Evolutionary conservation across 2,329 filamentous ascomycete species (phyloP).

Genomic region (Pseudocercospora vitis): DNA sequence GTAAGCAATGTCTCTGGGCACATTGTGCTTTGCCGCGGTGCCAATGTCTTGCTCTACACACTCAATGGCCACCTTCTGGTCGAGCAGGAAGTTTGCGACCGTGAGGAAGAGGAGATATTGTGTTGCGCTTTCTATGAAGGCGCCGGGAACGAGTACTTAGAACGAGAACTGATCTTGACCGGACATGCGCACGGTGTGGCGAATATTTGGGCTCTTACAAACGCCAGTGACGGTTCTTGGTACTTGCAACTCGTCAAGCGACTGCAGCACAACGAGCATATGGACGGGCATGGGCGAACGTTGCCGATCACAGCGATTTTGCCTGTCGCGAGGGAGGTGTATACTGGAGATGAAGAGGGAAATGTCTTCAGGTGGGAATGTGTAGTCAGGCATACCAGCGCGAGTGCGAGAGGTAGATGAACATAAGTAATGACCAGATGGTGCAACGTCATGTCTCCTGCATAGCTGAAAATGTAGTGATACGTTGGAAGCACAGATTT

Average conservation of each 20-base stretch:
- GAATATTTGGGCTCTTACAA: constrained; percentile 65
- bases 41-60: constrained; percentile 74
- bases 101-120: constrained; percentile 66
- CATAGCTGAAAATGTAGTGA: no score
- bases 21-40: constrained; percentile 78
- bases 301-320: constrained; percentile 83
- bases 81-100: constrained; percentile 75
- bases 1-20: constrained; percentile 92
- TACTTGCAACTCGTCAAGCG: constrained; percentile 74
- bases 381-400: constrained; percentile 29
- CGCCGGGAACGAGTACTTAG: constrained; percentile 84
- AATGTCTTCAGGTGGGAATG: constrained; percentile 59
- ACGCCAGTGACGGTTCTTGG: constrained; percentile 64
- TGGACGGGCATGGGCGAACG: constrained; percentile 65
- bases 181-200: constrained; percentile 82
- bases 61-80: constrained; percentile 83
- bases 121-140: constrained; percentile 93
- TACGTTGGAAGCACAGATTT: no score
- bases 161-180: constrained; percentile 82
- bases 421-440: no score
- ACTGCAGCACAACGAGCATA: constrained; percentile 64
- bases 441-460: no score
- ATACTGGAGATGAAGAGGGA: constrained; percentile 92
- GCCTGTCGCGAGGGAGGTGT: constrained; percentile 78
- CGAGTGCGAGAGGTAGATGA: constrained; percentile 16